Percentiles rank a stretch among this genome's conserved stretches.
Conservation (phyloP, 306 rosid species). For the Phaseolus lunatus region DNA sequence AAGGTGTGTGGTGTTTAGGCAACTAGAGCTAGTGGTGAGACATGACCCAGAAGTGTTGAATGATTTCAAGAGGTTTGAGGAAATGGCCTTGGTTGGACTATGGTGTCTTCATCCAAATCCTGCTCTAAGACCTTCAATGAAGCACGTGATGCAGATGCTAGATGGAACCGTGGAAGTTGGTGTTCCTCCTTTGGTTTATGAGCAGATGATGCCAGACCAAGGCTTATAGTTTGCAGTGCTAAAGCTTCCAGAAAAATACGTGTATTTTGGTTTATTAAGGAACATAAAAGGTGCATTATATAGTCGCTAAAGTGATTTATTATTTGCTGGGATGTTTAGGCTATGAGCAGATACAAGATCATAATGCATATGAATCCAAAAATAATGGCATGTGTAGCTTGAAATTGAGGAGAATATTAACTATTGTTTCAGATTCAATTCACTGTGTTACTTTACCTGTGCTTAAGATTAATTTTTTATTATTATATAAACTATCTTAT, state of each 20-base stretch:
- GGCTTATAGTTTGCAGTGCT: conserved; percentile 7
- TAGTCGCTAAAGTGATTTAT: neutral
- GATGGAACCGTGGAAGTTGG: conserved; percentile 51
- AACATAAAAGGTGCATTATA: too few species aligned
- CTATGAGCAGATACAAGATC: too few species aligned
- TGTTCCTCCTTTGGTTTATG: conserved; percentile 49
- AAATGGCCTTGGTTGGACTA: conserved; percentile 51
- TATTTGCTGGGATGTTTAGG: too few species aligned
- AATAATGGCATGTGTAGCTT: too few species aligned
- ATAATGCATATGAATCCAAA: neutral
- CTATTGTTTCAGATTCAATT: too few species aligned
- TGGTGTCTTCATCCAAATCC: conserved; percentile 53
- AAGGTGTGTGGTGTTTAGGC: conserved; percentile 27
- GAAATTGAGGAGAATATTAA: too few species aligned
- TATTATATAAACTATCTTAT: too few species aligned
- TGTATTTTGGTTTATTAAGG: too few species aligned
- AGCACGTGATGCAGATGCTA: conserved; percentile 51
- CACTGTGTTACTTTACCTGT: too few species aligned
- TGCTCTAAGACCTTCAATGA: conserved; percentile 52
- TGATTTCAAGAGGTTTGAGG: conserved; percentile 52
- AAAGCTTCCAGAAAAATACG: neutral
- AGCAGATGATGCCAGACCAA: conserved; percentile 21
- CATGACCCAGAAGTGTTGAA: conserved; percentile 46
- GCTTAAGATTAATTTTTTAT: too few species aligned
- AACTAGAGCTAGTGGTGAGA: conserved; percentile 40